These are phyloP conservation scores for Tuctoria greenei DNA, from an alignment of 176 grass and related monocot genomes.

Conservation along the genomic window DNA sequence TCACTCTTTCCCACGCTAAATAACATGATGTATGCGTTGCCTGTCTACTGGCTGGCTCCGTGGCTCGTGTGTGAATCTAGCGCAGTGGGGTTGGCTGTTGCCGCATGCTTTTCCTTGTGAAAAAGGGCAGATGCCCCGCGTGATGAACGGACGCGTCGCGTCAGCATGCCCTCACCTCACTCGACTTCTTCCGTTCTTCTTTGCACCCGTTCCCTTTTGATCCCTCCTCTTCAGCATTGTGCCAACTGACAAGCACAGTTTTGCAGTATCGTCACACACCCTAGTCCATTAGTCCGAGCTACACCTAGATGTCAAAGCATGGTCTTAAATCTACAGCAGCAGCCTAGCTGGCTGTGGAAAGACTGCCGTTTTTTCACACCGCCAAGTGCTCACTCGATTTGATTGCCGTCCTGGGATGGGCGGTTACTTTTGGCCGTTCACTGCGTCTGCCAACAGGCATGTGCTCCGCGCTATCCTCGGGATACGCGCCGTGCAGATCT, in stretches of 20 bases:
- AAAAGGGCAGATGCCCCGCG: neutral
- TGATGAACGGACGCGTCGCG: neutral
- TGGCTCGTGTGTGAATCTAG: neutral
- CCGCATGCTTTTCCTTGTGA: slow-evolving; percentile 23
- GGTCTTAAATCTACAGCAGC: neutral
- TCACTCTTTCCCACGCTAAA: neutral
- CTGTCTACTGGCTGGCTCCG: neutral
- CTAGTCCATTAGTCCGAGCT: neutral
- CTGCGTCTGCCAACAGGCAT: neutral
- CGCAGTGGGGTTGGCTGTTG: slow-evolving; percentile 8
- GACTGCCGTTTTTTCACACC: neutral
- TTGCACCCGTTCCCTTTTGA: neutral
- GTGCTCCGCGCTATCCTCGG: neutral
- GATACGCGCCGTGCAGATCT: neutral
- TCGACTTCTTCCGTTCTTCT: neutral
- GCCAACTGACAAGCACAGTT: too few species aligned
- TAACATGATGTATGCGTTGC: neutral
- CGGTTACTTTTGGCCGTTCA: neutral
- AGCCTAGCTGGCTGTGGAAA: neutral
- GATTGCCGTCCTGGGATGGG: neutral
- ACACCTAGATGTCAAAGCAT: neutral
- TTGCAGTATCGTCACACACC: neutral
- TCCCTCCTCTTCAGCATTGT: neutral
- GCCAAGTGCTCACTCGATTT: neutral
- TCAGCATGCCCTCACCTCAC: neutral